phyloP scores from a whole-genome alignment of 108 stramenopile species.

The Aureococcus anophagefferens region DNA sequence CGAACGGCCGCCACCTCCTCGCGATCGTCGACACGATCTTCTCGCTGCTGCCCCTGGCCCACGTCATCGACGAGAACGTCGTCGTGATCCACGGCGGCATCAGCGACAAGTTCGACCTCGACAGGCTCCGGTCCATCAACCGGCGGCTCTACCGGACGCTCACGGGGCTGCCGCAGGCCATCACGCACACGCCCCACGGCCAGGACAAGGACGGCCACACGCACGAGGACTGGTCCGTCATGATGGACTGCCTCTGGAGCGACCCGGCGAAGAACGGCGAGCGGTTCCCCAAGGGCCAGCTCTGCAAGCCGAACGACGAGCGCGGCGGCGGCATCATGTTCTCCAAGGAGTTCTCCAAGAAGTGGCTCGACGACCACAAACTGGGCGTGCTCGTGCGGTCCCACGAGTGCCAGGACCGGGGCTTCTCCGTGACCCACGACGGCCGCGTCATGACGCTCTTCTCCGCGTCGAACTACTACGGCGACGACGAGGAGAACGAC shows the following conservation, averaged over 20 bases:
- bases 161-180: neutral
- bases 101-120: slow-evolving; percentile 26
- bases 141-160: neutral
- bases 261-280: slow-evolving; percentile 29
- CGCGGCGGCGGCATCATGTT: slow-evolving; percentile 54
- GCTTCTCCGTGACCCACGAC: slow-evolving; percentile 39
- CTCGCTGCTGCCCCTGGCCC: slow-evolving; percentile 70
- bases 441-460: slow-evolving; percentile 51
- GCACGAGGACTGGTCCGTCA: neutral
- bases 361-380: slow-evolving; percentile 44
- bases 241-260: slow-evolving; percentile 33
- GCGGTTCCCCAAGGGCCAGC: slow-evolving; percentile 7
- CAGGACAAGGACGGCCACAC: slow-evolving; percentile 31
- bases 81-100: slow-evolving; percentile 90
- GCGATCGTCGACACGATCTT: slow-evolving; percentile 89
- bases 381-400: slow-evolving; percentile 44
- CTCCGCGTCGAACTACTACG: slow-evolving; percentile 51
- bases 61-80: slow-evolving; percentile 70
- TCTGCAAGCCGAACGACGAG: slow-evolving; percentile 34
- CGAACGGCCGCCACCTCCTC: slow-evolving; percentile 89
- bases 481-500: slow-evolving; percentile 37
- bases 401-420: slow-evolving; percentile 54
- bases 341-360: slow-evolving; percentile 43
- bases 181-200: slow-evolving; percentile 22
- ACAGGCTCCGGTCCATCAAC: slow-evolving; percentile 41